phyloP scores from a whole-genome alignment of 257 asterid species.

The Primulina huaijiensis region DNA sequence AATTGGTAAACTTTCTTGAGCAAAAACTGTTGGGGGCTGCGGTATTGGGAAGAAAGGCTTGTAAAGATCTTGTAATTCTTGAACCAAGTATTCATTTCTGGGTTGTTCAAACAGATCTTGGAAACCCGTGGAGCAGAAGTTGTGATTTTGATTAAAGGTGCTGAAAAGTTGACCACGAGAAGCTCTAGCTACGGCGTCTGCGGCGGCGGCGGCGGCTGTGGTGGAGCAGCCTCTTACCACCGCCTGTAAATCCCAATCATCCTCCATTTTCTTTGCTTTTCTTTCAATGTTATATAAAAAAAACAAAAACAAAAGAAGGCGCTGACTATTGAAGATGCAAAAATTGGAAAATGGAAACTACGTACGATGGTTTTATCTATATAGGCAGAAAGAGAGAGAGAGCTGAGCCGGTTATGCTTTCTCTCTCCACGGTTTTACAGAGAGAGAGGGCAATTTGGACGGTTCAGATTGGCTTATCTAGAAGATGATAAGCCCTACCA shows the following conservation, averaged over 20 bases:
- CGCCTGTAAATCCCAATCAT: slow-evolving; percentile 41
- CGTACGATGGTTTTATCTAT: slow-evolving; percentile 11
- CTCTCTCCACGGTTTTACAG: neutral
- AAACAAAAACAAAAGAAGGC: slow-evolving; percentile 46
- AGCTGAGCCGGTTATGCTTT: neutral
- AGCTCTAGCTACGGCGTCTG: neutral
- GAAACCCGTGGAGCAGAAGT: neutral
- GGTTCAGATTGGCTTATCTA: neutral
- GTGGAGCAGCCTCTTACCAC: slow-evolving; percentile 38
- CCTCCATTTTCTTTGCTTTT: slow-evolving; percentile 21
- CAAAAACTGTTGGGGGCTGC: neutral
- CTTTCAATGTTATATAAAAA: neutral
- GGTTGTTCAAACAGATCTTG: slow-evolving; percentile 25
- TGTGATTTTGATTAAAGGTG: slow-evolving; percentile 13
- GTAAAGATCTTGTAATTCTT: slow-evolving; percentile 28
- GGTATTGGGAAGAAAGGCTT: slow-evolving; percentile 24
- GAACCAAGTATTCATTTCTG: neutral
- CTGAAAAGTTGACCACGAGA: neutral
- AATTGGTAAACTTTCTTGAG: neutral
- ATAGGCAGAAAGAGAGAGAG: slow-evolving; percentile 23
- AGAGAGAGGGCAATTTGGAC: neutral
- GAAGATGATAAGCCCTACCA: neutral
- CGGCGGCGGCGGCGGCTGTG: slow-evolving; percentile 3
- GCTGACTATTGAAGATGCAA: slow-evolving; percentile 52
- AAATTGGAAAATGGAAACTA: neutral